Percentiles rank a stretch among this genome's conserved stretches.
Evolutionary conservation across 78 protist genomes (phyloP).

Genomic region (Dictyostelium purpureum): DNA sequence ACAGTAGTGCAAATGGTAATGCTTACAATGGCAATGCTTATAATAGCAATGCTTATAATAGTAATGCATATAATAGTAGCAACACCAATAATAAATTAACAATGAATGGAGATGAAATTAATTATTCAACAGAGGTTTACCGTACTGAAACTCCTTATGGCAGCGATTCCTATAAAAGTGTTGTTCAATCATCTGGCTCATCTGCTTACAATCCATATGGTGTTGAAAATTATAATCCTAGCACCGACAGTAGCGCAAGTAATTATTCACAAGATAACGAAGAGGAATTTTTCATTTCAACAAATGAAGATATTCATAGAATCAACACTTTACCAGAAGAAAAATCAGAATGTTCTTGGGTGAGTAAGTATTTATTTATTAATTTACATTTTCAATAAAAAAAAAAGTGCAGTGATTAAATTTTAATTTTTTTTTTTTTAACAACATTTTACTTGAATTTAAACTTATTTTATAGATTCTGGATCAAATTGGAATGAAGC

Average conservation of each 20-base stretch:
- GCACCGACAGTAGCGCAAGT: too few relatives aligned
- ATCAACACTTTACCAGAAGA: neutral
- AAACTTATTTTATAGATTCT: neutral
- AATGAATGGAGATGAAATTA: too few relatives aligned
- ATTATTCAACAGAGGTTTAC: too few relatives aligned
- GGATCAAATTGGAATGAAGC: constrained; percentile 31
- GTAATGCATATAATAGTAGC: too few relatives aligned
- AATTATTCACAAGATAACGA: neutral
- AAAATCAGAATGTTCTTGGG: neutral
- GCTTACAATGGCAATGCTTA: neutral
- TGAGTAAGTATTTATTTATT: neutral
- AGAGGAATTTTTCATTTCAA: constrained; percentile 3
- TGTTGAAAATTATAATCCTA: neutral
- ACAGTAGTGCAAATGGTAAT: neutral
- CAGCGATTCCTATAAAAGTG: neutral
- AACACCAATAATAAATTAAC: too few relatives aligned
- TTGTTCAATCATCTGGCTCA: neutral
- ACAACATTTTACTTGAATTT: neutral
- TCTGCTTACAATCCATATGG: constrained; percentile 1
- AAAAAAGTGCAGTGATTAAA: neutral
- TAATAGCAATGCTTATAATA: too few relatives aligned
- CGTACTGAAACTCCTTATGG: too few relatives aligned
- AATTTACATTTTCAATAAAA: neutral
- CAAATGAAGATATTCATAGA: neutral
- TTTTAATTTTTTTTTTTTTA: too few relatives aligned